A percentile compares a stretch with the other conserved stretches of the same genome.
Evolutionary conservation across 2,329 filamentous ascomycete genomes (phyloP).

Genomic region (Albophoma yamanashiensis): DNA sequence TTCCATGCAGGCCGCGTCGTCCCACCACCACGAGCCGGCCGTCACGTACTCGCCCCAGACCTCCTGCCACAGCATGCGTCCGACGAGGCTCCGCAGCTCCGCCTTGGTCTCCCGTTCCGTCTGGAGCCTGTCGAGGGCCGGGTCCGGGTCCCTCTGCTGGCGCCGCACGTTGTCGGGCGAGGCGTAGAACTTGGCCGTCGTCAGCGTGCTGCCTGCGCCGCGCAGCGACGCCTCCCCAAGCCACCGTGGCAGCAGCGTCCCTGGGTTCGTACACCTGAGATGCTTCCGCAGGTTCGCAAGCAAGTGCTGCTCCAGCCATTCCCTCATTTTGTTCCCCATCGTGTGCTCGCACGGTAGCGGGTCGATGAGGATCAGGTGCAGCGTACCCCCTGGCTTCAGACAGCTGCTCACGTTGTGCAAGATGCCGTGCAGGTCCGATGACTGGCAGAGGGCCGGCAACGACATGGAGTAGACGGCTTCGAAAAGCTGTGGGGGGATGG

Average conservation of each 20-base stretch:
- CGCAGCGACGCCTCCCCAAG: constrained; percentile 43
- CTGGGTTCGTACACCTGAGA: constrained; percentile 50
- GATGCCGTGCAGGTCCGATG: constrained; percentile 43
- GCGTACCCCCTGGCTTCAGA: constrained; percentile 40
- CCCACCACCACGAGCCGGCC: constrained; percentile 50
- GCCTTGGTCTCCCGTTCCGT: constrained; percentile 23
- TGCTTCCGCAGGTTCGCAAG: constrained; percentile 46
- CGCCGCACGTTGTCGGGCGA: constrained; percentile 19
- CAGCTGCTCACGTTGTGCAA: constrained; percentile 46
- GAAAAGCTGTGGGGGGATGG: constrained; percentile 32
- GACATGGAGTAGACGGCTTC: constrained; percentile 40
- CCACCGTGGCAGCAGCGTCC: constrained; percentile 46
- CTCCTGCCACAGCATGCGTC: constrained; percentile 49
- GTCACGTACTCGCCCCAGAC: constrained; percentile 46
- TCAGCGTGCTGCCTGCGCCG: constrained; percentile 33
- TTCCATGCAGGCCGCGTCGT: constrained; percentile 39
- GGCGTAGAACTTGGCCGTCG: constrained; percentile 38
- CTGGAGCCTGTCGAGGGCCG: constrained; percentile 8
- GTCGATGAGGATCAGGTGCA: constrained; percentile 53
- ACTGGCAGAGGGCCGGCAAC: constrained; percentile 45
- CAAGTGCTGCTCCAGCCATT: constrained; percentile 53
- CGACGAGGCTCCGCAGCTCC: constrained; percentile 41
- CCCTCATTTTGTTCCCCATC: constrained; percentile 44
- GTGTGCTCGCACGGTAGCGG: constrained; percentile 45
- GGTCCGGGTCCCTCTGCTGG: constrained; percentile 11